Base-by-base conservation (phyloP, 768 basidiomycete genomes). In the Chiua virens region DNA sequence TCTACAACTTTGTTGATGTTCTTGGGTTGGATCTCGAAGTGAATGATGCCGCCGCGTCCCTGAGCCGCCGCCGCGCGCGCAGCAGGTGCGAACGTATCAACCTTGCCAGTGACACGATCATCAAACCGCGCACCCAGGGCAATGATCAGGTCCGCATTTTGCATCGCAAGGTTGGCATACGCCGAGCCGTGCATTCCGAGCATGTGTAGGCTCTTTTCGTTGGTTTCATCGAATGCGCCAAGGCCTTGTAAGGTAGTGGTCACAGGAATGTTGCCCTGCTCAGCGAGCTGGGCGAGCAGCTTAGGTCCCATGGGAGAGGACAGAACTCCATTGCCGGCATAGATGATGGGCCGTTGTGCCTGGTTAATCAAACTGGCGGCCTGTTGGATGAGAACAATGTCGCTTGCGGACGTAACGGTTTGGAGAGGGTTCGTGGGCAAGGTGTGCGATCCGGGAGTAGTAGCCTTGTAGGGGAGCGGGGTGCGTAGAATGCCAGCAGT, bases 1-100 rank as follows among this genome's bases (percentile, higher is more conserved):
- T 99, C 85, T 47, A 98, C 83, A 54, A 99, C 94, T 73, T 99
- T 99, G 82, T 99, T 99, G 71, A 99, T 80, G 72, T 99, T 99
- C 80, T 99, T 98, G 41, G 97, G 92, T 75, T 85, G 84, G 58
- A 98, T 95, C 76, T 99, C 97, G 64, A 99, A 98, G 75, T 99
- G 97, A 65, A 99, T 97, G 75, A 99, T 95, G 30, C 97, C 97
- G 11, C 97, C 97, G 2, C 84, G 82, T 40, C 95, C 92, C 59
- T 86, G 79, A 1, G 79, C 74, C 2, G 95, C 93, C 7, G 97
- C 97, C 7, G 86, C 86, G 42, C 79, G 78, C 1, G 97, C 96
- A 13, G 85, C 89, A 25, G 97, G 97, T 0, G 95, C 97, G 61
- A 98, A 99, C 2, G 82, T 75, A 61, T 85, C 83, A 51, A 98